Evolutionary conservation across 345 rosid genomes (phyloP).

Genomic region (Gossypium bickii): DNA sequence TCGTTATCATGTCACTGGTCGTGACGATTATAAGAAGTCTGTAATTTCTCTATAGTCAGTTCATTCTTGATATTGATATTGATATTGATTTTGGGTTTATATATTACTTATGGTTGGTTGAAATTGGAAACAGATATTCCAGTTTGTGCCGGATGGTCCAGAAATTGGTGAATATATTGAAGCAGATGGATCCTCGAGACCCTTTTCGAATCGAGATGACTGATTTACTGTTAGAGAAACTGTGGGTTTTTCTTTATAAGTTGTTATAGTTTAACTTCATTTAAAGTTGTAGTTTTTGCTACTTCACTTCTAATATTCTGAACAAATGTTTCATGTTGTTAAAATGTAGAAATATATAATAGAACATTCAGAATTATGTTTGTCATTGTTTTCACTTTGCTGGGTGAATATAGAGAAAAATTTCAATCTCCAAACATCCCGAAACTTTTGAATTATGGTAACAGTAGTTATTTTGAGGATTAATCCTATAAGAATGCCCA

Average conservation of each 20-base stretch:
- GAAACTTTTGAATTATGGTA: too few species aligned
- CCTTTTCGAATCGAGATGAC: constrained; percentile 84
- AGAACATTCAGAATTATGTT: background rate
- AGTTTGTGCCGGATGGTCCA: constrained; percentile 80
- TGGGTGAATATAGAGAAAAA: background rate
- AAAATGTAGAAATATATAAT: background rate
- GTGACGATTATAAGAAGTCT: constrained; percentile 95
- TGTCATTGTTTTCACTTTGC: background rate
- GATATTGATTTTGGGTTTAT: background rate
- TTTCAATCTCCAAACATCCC: background rate
- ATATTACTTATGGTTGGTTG: background rate
- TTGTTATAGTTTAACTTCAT: background rate
- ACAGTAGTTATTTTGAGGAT: too few species aligned
- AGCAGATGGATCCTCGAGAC: constrained; percentile 82
- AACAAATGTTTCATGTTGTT: background rate
- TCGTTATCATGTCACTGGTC: constrained; percentile 62
- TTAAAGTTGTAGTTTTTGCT: background rate
- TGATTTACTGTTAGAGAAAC: constrained; percentile 74
- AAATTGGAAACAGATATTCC: constrained; percentile 47
- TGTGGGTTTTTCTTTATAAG: constrained; percentile 42
- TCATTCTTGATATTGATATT: background rate
- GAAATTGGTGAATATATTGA: constrained; percentile 66
- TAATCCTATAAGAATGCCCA: background rate
- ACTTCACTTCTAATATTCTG: background rate
- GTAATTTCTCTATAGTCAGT: background rate